Conservation (phyloP, 306 rosid species). For the Sesbania bispinosa region DNA sequence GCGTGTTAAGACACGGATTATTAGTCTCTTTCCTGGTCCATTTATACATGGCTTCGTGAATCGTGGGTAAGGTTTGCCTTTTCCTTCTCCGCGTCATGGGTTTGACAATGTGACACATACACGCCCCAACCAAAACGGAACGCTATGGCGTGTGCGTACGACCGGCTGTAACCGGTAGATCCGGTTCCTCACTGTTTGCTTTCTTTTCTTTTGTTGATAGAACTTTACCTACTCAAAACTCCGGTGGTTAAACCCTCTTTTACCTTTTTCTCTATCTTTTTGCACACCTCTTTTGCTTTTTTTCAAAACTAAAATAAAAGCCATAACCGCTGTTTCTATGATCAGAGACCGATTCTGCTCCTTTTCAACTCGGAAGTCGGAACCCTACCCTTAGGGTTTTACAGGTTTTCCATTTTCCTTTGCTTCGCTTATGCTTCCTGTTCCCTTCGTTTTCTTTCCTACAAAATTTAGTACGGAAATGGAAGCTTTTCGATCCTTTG, state of each 20-base stretch:
- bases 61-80: background rate
- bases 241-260: too few relatives aligned
- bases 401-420: slow-evolving; percentile 31
- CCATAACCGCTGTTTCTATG: background rate
- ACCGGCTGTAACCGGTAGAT: slow-evolving; percentile 46
- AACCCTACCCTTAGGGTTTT: slow-evolving; percentile 32
- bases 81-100: slow-evolving; percentile 27
- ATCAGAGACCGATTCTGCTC: slow-evolving; percentile 32
- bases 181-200: slow-evolving; percentile 11
- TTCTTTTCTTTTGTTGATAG: too few relatives aligned
- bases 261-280: background rate
- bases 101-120: background rate
- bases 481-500: background rate
- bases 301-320: background rate
- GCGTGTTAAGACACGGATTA: too few relatives aligned
- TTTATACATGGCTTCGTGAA: too few relatives aligned
- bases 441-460: too few relatives aligned
- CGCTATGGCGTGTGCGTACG: background rate
- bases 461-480: background rate
- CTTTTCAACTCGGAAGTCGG: slow-evolving; percentile 13
- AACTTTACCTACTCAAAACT: too few relatives aligned
- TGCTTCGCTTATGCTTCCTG: background rate
- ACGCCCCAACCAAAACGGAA: slow-evolving; percentile 5
- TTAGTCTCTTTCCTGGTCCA: too few relatives aligned
- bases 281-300: background rate